Conservation (phyloP, 108 stramenopile species). For the Cyclotella atomus region DNA sequence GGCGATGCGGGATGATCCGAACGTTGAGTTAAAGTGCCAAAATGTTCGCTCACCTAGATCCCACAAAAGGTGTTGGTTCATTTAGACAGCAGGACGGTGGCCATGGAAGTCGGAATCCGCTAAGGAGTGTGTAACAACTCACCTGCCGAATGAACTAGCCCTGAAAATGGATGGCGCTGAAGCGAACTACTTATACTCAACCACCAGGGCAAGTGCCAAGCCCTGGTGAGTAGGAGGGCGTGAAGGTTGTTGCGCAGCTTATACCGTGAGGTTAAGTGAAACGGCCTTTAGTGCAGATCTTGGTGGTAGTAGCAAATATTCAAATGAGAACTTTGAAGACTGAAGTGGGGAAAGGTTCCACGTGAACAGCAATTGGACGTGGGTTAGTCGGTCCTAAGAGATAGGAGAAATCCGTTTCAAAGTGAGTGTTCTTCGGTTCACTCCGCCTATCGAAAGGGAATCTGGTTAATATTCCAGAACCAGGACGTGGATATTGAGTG, state of each 20-base stretch:
- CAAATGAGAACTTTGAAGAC: slow-evolving; percentile 95
- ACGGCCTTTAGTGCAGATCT: slow-evolving; percentile 95
- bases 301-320: slow-evolving; percentile 98
- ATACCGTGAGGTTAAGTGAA: slow-evolving; percentile 92
- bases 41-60: slow-evolving; percentile 96
- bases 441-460: slow-evolving; percentile 93
- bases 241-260: slow-evolving; percentile 89
- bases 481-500: slow-evolving; percentile 93
- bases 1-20: slow-evolving; percentile 98
- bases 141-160: slow-evolving; percentile 92
- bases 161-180: slow-evolving; percentile 98
- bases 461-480: slow-evolving; percentile 94
- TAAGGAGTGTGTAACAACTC: slow-evolving; percentile 91
- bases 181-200: slow-evolving; percentile 91
- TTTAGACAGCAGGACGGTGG: slow-evolving; percentile 98
- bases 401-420: slow-evolving; percentile 91
- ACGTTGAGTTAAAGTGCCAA: slow-evolving; percentile 96
- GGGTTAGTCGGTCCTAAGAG: slow-evolving; percentile 93
- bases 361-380: slow-evolving; percentile 92
- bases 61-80: slow-evolving; percentile 99
- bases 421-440: slow-evolving; percentile 64
- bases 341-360: slow-evolving; percentile 91
- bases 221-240: slow-evolving; percentile 92
- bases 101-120: slow-evolving; percentile 97
- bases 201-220: slow-evolving; percentile 74